Conservation (phyloP, 495 filamentous ascomycete genomes). For the Penicillium herquei region DNA sequence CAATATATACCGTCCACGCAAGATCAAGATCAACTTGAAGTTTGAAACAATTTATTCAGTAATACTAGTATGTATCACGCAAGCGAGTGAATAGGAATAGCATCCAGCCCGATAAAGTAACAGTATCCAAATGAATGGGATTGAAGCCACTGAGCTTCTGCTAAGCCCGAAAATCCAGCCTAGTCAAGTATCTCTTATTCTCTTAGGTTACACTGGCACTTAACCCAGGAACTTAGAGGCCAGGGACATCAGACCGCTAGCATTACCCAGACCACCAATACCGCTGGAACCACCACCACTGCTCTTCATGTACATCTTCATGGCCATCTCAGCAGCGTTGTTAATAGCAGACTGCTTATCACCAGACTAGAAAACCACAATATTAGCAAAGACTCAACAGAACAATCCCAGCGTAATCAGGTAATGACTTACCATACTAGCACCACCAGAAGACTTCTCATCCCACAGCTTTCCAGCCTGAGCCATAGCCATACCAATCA, state of each 20-base stretch:
- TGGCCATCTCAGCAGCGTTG: conserved; percentile 60
- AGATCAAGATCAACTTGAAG: not conserved
- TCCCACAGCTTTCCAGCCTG: conserved; percentile 68
- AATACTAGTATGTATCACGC: not conserved
- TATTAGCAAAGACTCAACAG: conserved; percentile 15
- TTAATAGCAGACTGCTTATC: conserved; percentile 63
- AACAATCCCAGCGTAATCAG: not conserved
- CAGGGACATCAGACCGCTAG: conserved; percentile 52
- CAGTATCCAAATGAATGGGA: not conserved
- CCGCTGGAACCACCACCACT: conserved; percentile 48
- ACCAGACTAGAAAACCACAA: conserved; percentile 29
- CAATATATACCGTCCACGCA: conserved; percentile 6
- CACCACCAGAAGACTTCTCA: conserved; percentile 46
- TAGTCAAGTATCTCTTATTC: not conserved
- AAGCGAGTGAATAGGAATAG: not conserved
- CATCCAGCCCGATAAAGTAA: too few relatives aligned
- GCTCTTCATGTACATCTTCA: conserved; percentile 69
- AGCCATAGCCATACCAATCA: conserved; percentile 67
- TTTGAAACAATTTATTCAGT: not conserved
- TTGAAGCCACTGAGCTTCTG: too few relatives aligned
- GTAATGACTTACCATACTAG: conserved; percentile 43
- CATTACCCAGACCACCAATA: conserved; percentile 39
- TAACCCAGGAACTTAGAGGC: conserved; percentile 52
- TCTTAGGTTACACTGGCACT: too few relatives aligned
- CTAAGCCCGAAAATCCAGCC: not conserved